Evolutionary conservation across 768 basidiomycete genomes (phyloP), one percentile per base, ranked within the genome.

Genomic region (Pulveroboletus ravenelii): DNA sequence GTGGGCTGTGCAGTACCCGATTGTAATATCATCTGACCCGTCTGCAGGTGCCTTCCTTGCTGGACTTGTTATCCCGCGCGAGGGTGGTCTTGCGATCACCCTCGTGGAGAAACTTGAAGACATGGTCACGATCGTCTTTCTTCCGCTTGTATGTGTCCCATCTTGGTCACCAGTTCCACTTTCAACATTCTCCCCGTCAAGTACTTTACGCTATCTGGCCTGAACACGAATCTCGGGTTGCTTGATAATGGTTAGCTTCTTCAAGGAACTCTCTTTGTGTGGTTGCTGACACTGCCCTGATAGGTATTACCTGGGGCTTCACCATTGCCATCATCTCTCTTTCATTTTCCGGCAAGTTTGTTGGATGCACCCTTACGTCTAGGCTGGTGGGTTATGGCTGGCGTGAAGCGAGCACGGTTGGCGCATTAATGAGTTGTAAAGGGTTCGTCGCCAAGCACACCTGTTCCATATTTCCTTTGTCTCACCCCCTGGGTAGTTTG

Each of bases 81-180:
- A 93, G 60, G 89, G 90, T 3, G 87, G 87, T 3, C 82, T 99
- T 32, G 82, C 87, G 0, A 89, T 93, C 45, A 76, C 84, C 0
- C 72, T 98, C n/a, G 93, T 90, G 0, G 91, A 95, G 60, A 97
- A 95, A 62, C 72, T 98, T n/a, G 96, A 99, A 70, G 95, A 97
- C 69, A 84, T 95, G 79, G 89, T 94, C 3, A 71, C 89, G 0
- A 85, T 94, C 52, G 83, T 94, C 39, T 94, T 96, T 70, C 71
- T 96, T 12, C 93, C 93, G 4, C 72, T 95, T 45, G 89, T 90
- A 62, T 53, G 45, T 50, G 15, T 27, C 31, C 20, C 23, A 10
- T 36, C 45, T 23, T 18, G 7, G 15, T 43, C 41, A 29, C 35
- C 48, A 17, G 29, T 18, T 15, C 5, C 35, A 5, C 35, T 44